Evolutionary conservation across 805 yeast species (phyloP), one percentile per base, ranked within the genome.

Genomic region (Torulaspora franciscae): DNA sequence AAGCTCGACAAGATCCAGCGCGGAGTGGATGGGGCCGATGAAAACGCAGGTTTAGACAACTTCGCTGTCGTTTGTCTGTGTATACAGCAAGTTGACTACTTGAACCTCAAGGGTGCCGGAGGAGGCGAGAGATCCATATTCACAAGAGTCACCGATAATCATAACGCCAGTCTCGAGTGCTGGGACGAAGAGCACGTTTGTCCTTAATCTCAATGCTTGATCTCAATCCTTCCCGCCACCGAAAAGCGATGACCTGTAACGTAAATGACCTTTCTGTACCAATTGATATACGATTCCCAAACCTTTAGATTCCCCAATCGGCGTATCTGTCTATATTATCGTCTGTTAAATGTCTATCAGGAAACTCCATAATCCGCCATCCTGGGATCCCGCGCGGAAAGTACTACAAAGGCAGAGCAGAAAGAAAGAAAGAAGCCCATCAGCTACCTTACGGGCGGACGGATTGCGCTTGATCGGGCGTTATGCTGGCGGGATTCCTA

Each of bases 131-230:
- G 65, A 42, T 47, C 56, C 33, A 45, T 57, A 8, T 62, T 49
- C 42, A 47, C 50, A 32, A 54, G 64, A 40, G 29, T 42, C 7
- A 33, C 43, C 30, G 60, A 44, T 75, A 79, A 74, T 55, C 76
- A 74, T 46, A 72, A 82, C 52, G 74, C 72, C 46, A 73, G 71
- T 37, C 64, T 69, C 40, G 84, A 79, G 48, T 77, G 77, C 52
- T 86, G 95, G 95, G 73, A 71, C 38, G 91, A 85, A 60, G 72
- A 70, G 42, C 91, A 85, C 56, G 84, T 86, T 3, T 85, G 95
- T 64, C 95, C 95, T 4, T 84, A 40, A 51, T 11, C 9, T 19
- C 22, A 5, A 19, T 19, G 22, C 5, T 19, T 19, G 5, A 19
- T 19, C 22, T 19, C 22, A 5, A 19, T 19, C 11, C 23, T 4